Evolutionary conservation across 1,284 basidiomycete genomes (phyloP), one percentile per base, ranked within the genome.

Genomic region (Cutaneotrichosporon sp.): DNA sequence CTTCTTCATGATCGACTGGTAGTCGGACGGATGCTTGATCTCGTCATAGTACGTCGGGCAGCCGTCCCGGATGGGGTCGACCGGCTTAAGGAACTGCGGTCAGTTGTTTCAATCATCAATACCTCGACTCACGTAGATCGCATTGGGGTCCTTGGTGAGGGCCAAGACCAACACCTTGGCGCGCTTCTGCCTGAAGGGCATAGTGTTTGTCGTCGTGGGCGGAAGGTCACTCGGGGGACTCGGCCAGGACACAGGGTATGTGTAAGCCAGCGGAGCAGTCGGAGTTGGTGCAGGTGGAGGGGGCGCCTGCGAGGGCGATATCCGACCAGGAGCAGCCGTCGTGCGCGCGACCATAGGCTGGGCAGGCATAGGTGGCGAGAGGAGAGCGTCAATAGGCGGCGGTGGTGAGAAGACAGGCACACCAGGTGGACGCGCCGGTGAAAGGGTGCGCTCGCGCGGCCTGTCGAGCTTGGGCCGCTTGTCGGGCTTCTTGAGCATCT

Each of bases 31-130:
- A 59, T 87, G 76, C 60, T 83, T 79, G 69, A 99, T 97, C 76
- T 97, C 96, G 10, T 96, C 84, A 54, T 88, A 84, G 71, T 98
- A 98, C 86, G 89, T 90, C 35, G 88, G 91, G 72, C 86, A 93
- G 25, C 85, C 90, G 74, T 87, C 88, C 46, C 76, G 70, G 6
- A 86, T 74, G 0, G 93, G 87, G 72, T 98, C 88, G 14, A 98
- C 94, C 2, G 94, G 91, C 17, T 80, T 79, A 35, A 81, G 68
- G 77, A 98, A 98, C 64, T 69, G 46, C 1, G 6, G 38, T 39
- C 29, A 47, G 34, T 26, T 60, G 38, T n/a, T 10, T 4, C 20
- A 39, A 6, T 8, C 3, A n/a, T n/a, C n/a, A n/a, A n/a, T n/a
- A 3, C 8, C 14, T 11, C 10, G n/a, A 57, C 65, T 57, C 43